A percentile compares a stretch with the other conserved stretches of the same genome.
Conservation (phyloP, 2,329 filamentous ascomycete species). For the Claviceps sp. region DNA sequence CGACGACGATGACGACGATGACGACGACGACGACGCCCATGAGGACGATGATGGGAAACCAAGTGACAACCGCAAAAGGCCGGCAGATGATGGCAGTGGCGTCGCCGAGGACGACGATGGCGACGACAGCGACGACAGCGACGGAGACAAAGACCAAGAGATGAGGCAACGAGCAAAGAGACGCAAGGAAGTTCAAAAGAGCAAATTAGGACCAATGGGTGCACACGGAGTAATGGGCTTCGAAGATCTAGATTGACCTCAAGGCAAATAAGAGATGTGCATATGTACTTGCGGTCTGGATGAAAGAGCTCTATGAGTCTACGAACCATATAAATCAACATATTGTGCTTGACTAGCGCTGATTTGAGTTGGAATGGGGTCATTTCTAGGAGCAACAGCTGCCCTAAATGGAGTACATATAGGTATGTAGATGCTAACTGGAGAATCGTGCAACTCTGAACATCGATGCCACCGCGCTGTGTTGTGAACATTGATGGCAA, state of each 20-base stretch:
- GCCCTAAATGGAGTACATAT: no score
- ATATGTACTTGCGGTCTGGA: not conserved
- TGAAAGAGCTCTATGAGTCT: not conserved
- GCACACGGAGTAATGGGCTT: slow-evolving; percentile 39
- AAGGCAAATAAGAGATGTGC: not conserved
- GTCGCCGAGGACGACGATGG: slow-evolving; percentile 35
- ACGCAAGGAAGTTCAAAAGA: slow-evolving; percentile 27
- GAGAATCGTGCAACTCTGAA: no score
- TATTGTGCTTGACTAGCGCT: no score
- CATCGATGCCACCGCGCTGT: no score
- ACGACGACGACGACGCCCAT: slow-evolving; percentile 31
- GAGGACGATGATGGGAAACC: slow-evolving; percentile 27
- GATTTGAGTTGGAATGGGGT: no score
- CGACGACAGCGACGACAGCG: slow-evolving; percentile 23
- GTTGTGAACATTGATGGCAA: no score
- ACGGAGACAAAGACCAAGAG: slow-evolving; percentile 19
- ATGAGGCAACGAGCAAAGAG: slow-evolving; percentile 33
- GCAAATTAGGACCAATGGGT: slow-evolving; percentile 34
- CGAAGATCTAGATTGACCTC: slow-evolving; percentile 28
- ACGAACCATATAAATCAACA: no score
- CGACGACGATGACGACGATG: slow-evolving; percentile 29
- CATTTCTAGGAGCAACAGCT: no score
- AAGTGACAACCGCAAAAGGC: not conserved
- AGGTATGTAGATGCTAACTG: no score
- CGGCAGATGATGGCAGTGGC: slow-evolving; percentile 25